phyloP scores from a whole-genome alignment of 148 eudicot species.

The Cornus kousa region DNA sequence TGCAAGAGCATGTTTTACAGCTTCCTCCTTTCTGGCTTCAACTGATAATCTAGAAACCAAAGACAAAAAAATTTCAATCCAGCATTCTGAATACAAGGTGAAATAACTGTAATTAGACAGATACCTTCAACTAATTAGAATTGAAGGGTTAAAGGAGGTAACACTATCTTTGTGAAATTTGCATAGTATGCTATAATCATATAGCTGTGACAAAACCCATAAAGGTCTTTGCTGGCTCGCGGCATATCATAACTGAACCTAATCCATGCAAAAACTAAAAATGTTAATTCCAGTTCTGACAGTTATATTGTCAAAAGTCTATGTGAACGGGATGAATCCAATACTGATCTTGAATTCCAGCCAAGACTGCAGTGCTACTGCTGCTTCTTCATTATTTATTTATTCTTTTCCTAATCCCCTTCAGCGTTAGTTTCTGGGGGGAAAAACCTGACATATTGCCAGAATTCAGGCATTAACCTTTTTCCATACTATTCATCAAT shows the following conservation, averaged over 20 bases:
- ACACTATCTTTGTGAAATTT: background rate
- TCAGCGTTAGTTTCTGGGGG: too few species aligned
- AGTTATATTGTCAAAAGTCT: background rate
- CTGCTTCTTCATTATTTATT: background rate
- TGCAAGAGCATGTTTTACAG: constrained; percentile 87
- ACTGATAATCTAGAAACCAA: constrained; percentile 60
- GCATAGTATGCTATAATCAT: background rate
- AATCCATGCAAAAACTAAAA: background rate
- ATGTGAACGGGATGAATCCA: background rate
- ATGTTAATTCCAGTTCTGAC: background rate
- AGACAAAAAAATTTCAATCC: constrained; percentile 5
- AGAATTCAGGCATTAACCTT: background rate
- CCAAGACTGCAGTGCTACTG: background rate
- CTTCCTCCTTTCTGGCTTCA: constrained; percentile 69
- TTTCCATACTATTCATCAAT: too few species aligned
- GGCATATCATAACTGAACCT: background rate
- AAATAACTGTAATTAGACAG: too few species aligned
- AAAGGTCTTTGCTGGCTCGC: background rate
- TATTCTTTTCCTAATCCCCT: background rate
- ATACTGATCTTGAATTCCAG: background rate
- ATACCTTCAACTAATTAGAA: too few species aligned
- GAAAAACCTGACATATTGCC: background rate
- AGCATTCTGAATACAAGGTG: constrained; percentile 6
- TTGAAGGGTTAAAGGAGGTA: background rate
- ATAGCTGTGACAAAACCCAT: background rate